Base-by-base conservation (phyloP, 148 eudicot genomes). In the Linanthus parryae region DNA sequence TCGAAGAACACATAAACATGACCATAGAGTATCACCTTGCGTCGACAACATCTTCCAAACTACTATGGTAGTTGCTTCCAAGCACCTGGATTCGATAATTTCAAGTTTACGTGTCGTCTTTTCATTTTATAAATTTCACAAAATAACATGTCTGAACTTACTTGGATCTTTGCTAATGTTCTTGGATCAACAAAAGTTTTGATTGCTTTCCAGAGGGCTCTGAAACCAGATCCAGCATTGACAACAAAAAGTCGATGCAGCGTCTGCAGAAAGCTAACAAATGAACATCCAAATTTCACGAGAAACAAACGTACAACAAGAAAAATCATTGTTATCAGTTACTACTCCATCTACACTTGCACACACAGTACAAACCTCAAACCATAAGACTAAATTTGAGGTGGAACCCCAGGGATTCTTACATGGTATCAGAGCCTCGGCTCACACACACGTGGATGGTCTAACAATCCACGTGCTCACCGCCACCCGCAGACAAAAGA, bases 151-250 rank as follows among this genome's bases (percentile, higher is more conserved):
- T 47, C 7, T 36, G 22, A 37, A 17, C 33, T 58, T 61, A 74
- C 87, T 61, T 65, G 78, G 38, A 78, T 75, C 61, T 82, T 82
- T 48, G 70, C 63, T 43, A 78, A 43, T 33, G 89, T 82, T 2
- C 70, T 69, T 24, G 57, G 61, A 39, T 82, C 84, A 48, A 82
- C 73, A 72, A 82, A 72, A 17, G 73, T 69, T 65, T 27, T 58
- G 34, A 79, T 50, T 7, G 70, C 79, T 65, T 59, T 73, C 89
- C 89, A 82, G 5, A 78, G 67, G 37, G 63, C 70, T 41, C 51
- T 76, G 37, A 82, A 82, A 24, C 73, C 68, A 29, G 84, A 50
- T 20, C 84, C 81, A 14, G 84, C 89, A 65, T 82, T 82, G 18
- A 82, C 51, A 35, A 82, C 66, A 40, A 58, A 78, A 48, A 82